Conservation (phyloP, 352 stramenopile species). For the Globisporangium takayamanum region DNA sequence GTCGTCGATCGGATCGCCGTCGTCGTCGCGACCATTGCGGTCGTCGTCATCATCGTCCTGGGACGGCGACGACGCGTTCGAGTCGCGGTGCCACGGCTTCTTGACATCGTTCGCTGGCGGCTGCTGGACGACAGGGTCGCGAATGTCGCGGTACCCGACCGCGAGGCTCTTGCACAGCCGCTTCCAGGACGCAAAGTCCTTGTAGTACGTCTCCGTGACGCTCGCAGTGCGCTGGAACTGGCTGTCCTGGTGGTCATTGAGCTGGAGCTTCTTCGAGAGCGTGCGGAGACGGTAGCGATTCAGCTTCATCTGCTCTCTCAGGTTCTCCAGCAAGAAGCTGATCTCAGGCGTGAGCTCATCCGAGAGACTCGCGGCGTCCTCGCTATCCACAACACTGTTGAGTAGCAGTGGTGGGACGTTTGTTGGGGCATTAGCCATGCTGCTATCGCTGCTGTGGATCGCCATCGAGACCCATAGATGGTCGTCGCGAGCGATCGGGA, state of each 20-base stretch:
- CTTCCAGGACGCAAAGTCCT: constrained; percentile 75
- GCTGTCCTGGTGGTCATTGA: constrained; percentile 14
- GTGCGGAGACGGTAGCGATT: constrained; percentile 58
- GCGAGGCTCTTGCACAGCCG: constrained; percentile 60
- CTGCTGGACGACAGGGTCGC: constrained; percentile 2
- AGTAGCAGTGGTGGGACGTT: background rate
- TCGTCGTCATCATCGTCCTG: constrained; percentile 33
- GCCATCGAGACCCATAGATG: constrained; percentile 58
- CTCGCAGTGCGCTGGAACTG: constrained; percentile 5
- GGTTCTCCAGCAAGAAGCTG: constrained; percentile 68
- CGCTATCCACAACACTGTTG: background rate
- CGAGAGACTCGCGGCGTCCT: background rate
- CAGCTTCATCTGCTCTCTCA: constrained; percentile 65
- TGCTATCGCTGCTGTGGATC: background rate
- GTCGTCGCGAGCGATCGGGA: constrained; percentile 22
- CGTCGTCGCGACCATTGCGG: constrained; percentile 40
- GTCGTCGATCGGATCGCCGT: constrained; percentile 62
- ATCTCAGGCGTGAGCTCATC: constrained; percentile 75
- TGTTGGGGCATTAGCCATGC: background rate
- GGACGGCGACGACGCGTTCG: constrained; percentile 8
- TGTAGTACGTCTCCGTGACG: constrained; percentile 60
- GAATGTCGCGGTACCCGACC: constrained; percentile 41
- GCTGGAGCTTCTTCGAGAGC: constrained; percentile 44
- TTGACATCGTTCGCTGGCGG: constrained; percentile 8
- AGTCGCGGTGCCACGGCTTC: constrained; percentile 18